Percentiles rank a stretch among this genome's conserved stretches.
phyloP scores from a whole-genome alignment of 176 grass and related monocot genomes.

The Oryza punctata region DNA sequence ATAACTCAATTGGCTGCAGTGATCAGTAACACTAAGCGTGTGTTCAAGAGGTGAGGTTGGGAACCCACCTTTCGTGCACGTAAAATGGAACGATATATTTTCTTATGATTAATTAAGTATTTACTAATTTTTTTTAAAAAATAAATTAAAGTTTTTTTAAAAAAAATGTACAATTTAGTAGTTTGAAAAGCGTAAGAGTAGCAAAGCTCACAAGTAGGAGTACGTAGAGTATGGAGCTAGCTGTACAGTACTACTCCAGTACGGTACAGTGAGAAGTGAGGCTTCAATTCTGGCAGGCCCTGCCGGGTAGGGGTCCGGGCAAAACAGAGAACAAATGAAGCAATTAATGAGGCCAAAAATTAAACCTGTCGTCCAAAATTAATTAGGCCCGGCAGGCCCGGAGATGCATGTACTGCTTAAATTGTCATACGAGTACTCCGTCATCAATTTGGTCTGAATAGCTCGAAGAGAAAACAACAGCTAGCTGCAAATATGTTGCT shows the following conservation, averaged over 20 bases:
- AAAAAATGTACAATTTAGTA: no score
- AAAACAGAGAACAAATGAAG: not conserved
- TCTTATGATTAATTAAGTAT: no score
- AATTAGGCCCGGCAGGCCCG: not conserved
- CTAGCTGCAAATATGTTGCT: no score
- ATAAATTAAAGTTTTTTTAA: no score
- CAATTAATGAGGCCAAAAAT: not conserved
- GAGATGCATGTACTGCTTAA: not conserved
- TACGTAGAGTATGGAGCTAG: not conserved
- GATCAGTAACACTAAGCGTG: not conserved
- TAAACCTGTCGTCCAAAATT: not conserved
- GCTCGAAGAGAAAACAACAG: not conserved
- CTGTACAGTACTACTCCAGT: not conserved
- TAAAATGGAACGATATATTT: no score
- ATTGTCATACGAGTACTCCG: not conserved
- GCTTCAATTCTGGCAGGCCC: not conserved
- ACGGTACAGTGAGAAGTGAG: not conserved
- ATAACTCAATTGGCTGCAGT: not conserved
- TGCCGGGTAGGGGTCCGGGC: not conserved
- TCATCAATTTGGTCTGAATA: not conserved
- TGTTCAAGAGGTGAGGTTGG: no score
- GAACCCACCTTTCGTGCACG: no score
- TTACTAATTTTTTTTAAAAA: no score
- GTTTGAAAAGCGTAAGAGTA: no score
- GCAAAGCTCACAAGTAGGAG: no score